Evolutionary conservation across 345 rosid species (phyloP).

Genomic region (Salix suchowensis): DNA sequence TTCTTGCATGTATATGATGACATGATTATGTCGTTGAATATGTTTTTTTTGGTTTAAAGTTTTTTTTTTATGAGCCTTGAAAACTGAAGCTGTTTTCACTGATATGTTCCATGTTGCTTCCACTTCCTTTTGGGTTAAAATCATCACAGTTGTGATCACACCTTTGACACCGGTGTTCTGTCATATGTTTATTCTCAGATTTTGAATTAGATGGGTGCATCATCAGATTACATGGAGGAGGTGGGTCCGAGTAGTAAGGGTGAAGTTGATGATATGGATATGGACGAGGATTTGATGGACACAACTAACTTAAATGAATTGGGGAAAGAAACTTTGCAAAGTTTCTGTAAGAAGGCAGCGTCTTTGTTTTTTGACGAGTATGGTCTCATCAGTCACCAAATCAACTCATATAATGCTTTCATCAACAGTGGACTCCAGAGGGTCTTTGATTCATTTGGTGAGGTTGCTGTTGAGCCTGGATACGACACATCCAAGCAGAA

Average conservation of each 20-base stretch:
- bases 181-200: constrained; percentile 8
- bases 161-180: background rate
- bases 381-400: constrained; percentile 79
- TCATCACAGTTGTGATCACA: background rate
- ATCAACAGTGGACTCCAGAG: constrained; percentile 58
- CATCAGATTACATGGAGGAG: constrained; percentile 11
- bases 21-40: background rate
- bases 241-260: constrained; percentile 20
- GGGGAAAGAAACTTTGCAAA: constrained; percentile 43
- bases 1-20: background rate
- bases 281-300: constrained; percentile 30
- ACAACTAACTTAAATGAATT: constrained; percentile 27
- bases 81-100: no score
- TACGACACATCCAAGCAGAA: constrained; percentile 67
- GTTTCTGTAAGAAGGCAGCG: constrained; percentile 59
- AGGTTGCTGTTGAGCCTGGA: constrained; percentile 56
- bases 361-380: constrained; percentile 57
- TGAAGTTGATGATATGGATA: constrained; percentile 18
- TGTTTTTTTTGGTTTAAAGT: no score
- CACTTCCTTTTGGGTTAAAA: background rate
- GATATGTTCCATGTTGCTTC: background rate
- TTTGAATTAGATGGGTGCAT: constrained; percentile 27
- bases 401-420: constrained; percentile 73
- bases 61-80: background rate
- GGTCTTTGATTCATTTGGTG: constrained; percentile 61